Evolutionary conservation across 306 rosid species (phyloP).

Genomic region (Malus asiatica): DNA sequence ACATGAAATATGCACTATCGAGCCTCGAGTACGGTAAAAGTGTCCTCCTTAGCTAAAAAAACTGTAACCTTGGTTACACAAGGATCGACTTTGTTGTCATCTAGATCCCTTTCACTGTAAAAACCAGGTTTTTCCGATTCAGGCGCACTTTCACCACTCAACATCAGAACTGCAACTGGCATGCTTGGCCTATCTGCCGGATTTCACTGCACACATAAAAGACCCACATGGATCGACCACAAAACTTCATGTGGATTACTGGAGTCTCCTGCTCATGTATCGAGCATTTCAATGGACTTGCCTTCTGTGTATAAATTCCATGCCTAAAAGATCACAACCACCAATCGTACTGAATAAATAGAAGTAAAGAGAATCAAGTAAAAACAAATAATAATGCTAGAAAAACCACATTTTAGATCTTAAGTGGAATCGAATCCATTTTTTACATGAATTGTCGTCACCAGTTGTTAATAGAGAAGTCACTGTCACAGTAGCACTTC

Average conservation of each 20-base stretch:
- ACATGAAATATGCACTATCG: neutral
- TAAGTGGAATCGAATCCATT: neutral
- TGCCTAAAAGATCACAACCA: constrained; percentile 8
- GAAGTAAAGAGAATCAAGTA: neutral
- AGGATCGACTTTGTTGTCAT: neutral
- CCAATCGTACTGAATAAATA: neutral
- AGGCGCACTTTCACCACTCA: constrained; percentile 9
- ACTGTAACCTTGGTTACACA: neutral
- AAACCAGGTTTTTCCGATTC: constrained; percentile 12
- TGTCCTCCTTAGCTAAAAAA: neutral
- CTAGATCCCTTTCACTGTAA: neutral
- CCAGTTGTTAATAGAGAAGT: too few species aligned
- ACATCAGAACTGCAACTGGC: constrained; percentile 16
- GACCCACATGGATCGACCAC: constrained; percentile 7
- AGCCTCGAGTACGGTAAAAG: neutral
- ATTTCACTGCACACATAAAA: constrained; percentile 9
- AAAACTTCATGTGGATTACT: constrained; percentile 5
- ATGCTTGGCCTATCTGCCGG: constrained; percentile 21
- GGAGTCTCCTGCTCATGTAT: neutral
- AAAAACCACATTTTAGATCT: neutral
- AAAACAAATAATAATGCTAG: neutral
- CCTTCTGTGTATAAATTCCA: constrained; percentile 17
- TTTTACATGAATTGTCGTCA: neutral
- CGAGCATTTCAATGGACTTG: constrained; percentile 15
- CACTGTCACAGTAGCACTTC: neutral